Percentiles rank a stretch among this genome's conserved stretches.
phyloP scores from a whole-genome alignment of 495 filamentous ascomycete species.

The Neurospora sp. region DNA sequence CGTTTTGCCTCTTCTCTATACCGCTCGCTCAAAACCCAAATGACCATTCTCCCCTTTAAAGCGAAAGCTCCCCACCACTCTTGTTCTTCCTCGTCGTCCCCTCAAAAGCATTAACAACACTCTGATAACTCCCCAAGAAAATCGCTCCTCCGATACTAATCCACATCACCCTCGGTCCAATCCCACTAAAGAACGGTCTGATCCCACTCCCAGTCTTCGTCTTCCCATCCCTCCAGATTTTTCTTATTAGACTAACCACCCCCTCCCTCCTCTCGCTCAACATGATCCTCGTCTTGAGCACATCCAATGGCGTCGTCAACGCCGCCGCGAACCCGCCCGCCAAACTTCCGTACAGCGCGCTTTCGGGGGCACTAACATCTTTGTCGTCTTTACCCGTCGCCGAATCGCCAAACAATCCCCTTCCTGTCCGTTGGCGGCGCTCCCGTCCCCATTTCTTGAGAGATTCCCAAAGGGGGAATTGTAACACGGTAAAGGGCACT shows the following conservation, averaged over 20 bases:
- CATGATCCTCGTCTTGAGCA: constrained; percentile 96
- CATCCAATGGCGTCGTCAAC: constrained; percentile 87
- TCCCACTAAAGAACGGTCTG: constrained; percentile 74
- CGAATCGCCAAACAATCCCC: constrained; percentile 36
- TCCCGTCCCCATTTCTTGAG: constrained; percentile 54
- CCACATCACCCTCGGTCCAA: constrained; percentile 85
- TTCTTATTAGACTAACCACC: constrained; percentile 47
- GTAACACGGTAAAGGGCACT: constrained; percentile 92
- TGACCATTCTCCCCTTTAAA: not conserved
- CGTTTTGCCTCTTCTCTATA: not conserved
- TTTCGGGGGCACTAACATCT: constrained; percentile 62
- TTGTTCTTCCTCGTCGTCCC: constrained; percentile 15
- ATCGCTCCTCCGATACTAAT: constrained; percentile 90
- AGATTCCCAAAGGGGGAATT: constrained; percentile 95
- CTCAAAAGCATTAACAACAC: constrained; percentile 62
- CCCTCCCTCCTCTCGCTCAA: constrained; percentile 53
- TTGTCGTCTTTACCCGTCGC: constrained; percentile 28
- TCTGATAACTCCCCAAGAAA: constrained; percentile 94
- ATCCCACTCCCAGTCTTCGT: constrained; percentile 39
- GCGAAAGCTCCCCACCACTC: not conserved
- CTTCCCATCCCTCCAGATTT: constrained; percentile 48
- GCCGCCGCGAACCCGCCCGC: constrained; percentile 80
- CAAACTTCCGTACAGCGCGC: constrained; percentile 74
- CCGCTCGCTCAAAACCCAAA: not conserved
- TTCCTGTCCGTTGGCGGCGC: constrained; percentile 25